Evolutionary conservation across 139 green algal species (phyloP).

Genomic region (Asterochloris erici): DNA sequence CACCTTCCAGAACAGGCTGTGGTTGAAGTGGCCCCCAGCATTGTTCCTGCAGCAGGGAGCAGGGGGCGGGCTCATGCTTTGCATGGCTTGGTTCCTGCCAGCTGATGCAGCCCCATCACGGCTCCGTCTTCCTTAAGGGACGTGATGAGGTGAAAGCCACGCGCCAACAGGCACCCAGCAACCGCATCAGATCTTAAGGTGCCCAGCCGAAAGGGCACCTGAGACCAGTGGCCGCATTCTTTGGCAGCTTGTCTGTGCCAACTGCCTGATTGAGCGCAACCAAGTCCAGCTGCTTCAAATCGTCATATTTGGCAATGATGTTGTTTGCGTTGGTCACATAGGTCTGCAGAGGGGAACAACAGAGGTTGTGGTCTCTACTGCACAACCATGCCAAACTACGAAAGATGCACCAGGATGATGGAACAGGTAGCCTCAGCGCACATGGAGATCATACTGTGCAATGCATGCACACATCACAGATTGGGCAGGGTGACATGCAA

Average conservation of each 20-base stretch:
- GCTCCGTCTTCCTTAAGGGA: no score
- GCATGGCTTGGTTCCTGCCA: not conserved
- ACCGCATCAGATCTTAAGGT: no score
- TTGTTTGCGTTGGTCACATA: slow-evolving; percentile 82
- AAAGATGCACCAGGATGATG: no score
- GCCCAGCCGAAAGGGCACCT: not conserved
- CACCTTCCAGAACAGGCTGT: slow-evolving; percentile 65
- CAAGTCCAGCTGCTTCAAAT: slow-evolving; percentile 57
- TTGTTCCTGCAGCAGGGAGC: slow-evolving; percentile 28
- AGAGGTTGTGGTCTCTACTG: no score
- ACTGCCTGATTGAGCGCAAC: slow-evolving; percentile 55
- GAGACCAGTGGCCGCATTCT: slow-evolving; percentile 54
- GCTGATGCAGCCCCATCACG: not conserved
- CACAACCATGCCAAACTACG: no score
- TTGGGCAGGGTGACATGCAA: not conserved
- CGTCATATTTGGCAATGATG: slow-evolving; percentile 60
- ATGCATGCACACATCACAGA: slow-evolving; percentile 18
- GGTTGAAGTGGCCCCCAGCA: slow-evolving; percentile 53
- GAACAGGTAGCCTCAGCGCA: no score
- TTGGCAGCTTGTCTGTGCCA: slow-evolving; percentile 44
- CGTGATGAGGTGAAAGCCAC: not conserved
- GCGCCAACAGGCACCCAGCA: not conserved
- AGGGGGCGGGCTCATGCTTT: not conserved
- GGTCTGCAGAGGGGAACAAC: slow-evolving; percentile 15
- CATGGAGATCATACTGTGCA: not conserved